Evolutionary conservation across 2,329 filamentous ascomycete species (phyloP).

Genomic region (Aureobasidium sp.): DNA sequence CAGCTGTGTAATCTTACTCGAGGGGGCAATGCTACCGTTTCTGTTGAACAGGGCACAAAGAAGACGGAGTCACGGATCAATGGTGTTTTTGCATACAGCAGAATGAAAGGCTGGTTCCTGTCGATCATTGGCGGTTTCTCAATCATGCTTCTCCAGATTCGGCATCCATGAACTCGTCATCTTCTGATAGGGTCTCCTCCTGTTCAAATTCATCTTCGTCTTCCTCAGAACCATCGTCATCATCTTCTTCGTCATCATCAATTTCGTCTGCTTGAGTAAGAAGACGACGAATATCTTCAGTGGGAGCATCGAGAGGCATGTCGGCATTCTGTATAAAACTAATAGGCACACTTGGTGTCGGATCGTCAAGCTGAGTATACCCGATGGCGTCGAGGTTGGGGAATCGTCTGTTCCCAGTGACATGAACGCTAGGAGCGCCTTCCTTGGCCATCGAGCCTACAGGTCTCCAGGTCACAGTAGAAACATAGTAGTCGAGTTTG

Average conservation of each 20-base stretch:
- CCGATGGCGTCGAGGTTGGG: not conserved
- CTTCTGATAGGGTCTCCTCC: not conserved
- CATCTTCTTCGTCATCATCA: not conserved
- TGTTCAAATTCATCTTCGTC: not conserved
- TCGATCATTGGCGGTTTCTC: not conserved
- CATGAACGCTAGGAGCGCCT: not conserved
- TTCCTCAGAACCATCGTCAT: not conserved
- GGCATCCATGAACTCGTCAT: not conserved
- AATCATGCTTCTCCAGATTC: not conserved
- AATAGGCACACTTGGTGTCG: not conserved
- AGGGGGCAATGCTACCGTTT: not conserved
- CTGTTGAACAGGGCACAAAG: not conserved
- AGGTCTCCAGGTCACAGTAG: slow-evolving; percentile 32
- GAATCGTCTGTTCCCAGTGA: not conserved
- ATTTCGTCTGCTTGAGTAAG: not conserved
- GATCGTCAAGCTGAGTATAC: not conserved
- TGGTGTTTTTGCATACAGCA: not conserved
- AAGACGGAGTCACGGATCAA: not conserved
- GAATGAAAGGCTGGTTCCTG: not conserved
- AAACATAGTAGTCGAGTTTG: slow-evolving; percentile 40
- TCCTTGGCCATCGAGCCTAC: not conserved
- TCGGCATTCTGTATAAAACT: not conserved
- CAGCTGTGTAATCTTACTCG: not conserved
- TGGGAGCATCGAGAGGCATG: not conserved
- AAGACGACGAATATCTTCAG: not conserved